Evolutionary conservation across 192 early-diverging fungal genomes (phyloP).

Genomic region (Rhizophagus sp.): DNA sequence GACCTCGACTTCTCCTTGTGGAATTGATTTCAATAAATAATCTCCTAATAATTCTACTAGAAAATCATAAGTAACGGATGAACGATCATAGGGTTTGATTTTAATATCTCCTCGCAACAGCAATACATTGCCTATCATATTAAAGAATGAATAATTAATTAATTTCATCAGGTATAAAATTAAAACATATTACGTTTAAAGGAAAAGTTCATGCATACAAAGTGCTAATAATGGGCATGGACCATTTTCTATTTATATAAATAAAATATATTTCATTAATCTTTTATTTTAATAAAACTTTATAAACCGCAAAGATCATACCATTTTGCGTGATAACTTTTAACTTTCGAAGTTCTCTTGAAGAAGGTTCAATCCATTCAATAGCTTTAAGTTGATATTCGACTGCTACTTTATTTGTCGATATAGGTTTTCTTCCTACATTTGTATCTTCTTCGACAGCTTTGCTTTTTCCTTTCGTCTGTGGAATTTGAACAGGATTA

Average conservation of each 20-base stretch:
- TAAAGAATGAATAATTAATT: not conserved
- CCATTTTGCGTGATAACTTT: constrained; percentile 88
- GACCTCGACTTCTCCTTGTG: constrained; percentile 29
- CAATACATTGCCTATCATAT: constrained; percentile 68
- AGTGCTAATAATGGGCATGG: constrained; percentile 89
- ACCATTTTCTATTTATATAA: constrained; percentile 68
- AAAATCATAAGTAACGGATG: constrained; percentile 64
- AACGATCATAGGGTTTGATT: constrained; percentile 53
- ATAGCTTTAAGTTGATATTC: constrained; percentile 78
- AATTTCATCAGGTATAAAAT: not conserved
- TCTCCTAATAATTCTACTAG: constrained; percentile 77
- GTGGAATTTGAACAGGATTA: not conserved
- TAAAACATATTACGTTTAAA: not conserved
- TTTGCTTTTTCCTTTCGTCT: constrained; percentile 18
- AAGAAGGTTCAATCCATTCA: constrained; percentile 61
- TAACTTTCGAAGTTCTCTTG: constrained; percentile 49
- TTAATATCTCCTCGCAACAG: constrained; percentile 68
- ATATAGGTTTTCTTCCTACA: not conserved
- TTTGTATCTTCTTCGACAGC: constrained; percentile 10
- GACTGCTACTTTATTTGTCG: constrained; percentile 13
- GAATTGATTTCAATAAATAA: constrained; percentile 56
- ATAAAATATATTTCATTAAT: not conserved
- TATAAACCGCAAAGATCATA: constrained; percentile 27
- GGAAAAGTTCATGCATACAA: constrained; percentile 29
- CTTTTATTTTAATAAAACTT: not conserved